These are phyloP conservation scores for Anethum foeniculum DNA, from an alignment of 140 eudicot species.

Conservation along the genomic window DNA sequence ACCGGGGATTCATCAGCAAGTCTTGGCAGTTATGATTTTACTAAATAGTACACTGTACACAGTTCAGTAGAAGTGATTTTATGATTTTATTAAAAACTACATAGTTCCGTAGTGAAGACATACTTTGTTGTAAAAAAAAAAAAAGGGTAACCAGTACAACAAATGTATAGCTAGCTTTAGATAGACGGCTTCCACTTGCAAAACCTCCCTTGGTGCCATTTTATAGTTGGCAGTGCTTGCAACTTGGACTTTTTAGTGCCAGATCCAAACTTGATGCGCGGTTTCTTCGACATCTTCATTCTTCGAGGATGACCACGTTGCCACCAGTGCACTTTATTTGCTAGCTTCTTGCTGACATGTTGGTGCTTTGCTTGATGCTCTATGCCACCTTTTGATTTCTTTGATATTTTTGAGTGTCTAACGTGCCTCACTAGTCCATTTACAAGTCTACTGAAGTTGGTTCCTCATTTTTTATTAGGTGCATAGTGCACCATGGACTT, in stretches of 20 bases:
- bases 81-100: too few species aligned
- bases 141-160: not conserved
- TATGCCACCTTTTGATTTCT: constrained; percentile 18
- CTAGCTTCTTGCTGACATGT: constrained; percentile 22
- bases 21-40: too few species aligned
- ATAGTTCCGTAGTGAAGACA: not conserved
- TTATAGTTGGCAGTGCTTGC: constrained; percentile 3
- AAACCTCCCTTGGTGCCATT: constrained; percentile 5
- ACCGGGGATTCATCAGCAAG: too few species aligned
- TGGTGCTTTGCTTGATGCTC: not conserved
- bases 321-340: constrained; percentile 37
- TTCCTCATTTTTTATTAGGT: constrained; percentile 20
- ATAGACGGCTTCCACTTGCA: too few species aligned
- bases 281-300: constrained; percentile 29
- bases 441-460: constrained; percentile 30
- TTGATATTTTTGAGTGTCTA: constrained; percentile 20
- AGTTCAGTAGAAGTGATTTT: too few species aligned
- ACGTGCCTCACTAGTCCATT: constrained; percentile 35
- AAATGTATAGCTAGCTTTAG: not conserved
- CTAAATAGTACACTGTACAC: too few species aligned
- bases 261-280: constrained; percentile 24
- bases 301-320: constrained; percentile 24
- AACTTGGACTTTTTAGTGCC: constrained; percentile 7
- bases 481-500: constrained; percentile 4
- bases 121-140: not conserved